Conservation (phyloP, 495 filamentous ascomycete species). For the Trichoderma gamsii region DNA sequence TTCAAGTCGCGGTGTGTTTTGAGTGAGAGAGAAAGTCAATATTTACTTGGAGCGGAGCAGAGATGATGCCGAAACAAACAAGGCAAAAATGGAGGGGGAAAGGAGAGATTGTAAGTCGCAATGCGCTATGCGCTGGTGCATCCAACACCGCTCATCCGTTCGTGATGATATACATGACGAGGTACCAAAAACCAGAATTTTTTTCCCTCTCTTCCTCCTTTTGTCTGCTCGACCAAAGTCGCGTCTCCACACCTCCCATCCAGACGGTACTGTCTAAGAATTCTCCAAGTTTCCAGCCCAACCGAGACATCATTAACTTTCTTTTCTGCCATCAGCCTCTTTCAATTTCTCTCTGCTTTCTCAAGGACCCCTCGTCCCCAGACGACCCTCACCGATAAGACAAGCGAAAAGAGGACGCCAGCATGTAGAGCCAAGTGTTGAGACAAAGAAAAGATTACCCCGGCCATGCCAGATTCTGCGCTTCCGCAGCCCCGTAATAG, state of each 20-base stretch:
- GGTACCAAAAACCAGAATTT: background rate
- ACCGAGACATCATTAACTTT: background rate
- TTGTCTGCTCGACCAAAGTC: background rate
- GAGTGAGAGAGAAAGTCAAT: background rate
- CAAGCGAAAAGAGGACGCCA: background rate
- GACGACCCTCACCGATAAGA: background rate
- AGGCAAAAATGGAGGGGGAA: too few relatives aligned
- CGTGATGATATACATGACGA: too few relatives aligned
- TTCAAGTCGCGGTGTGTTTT: background rate
- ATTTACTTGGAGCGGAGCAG: background rate
- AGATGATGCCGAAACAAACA: too few relatives aligned
- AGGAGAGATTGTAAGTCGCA: too few relatives aligned
- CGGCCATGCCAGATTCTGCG: background rate
- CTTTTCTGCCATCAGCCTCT: background rate
- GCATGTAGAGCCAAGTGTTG: too few relatives aligned
- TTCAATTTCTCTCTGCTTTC: background rate
- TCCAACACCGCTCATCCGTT: too few relatives aligned
- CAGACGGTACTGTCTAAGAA: background rate
- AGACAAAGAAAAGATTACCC: too few relatives aligned
- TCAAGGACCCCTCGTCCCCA: background rate
- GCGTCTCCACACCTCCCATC: background rate
- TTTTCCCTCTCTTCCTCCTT: background rate
- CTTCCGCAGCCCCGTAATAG: background rate
- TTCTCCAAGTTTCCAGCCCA: background rate
- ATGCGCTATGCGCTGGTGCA: too few relatives aligned